A percentile compares a stretch with the other conserved stretches of the same genome.
Conservation (phyloP, 177 flowering plant species). For the Vitis hybrid region DNA sequence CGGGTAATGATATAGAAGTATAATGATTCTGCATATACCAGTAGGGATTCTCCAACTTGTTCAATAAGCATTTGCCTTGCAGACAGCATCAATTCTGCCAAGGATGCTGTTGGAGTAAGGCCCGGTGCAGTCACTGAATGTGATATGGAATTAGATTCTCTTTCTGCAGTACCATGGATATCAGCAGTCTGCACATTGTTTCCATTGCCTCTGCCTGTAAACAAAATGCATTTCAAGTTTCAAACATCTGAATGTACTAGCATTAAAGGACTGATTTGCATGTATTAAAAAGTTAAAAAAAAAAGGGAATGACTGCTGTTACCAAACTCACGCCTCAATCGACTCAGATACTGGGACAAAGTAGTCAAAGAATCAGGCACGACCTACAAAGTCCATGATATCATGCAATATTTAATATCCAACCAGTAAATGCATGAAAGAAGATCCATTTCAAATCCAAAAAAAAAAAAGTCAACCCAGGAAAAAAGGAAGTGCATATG, state of each 20-base stretch:
- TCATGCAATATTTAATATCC: background rate
- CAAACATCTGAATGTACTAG: slow-evolving; percentile 13
- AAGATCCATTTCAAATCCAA: background rate
- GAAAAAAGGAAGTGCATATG: background rate
- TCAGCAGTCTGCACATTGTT: slow-evolving; percentile 28
- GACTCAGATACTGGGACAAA: slow-evolving; percentile 54
- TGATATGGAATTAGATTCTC: slow-evolving; percentile 21
- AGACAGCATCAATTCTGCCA: slow-evolving; percentile 64
- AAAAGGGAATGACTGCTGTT: slow-evolving; percentile 36
- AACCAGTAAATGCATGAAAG: background rate
- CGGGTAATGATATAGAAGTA: background rate
- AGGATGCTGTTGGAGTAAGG: slow-evolving; percentile 62
- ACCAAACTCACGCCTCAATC: slow-evolving; percentile 52
- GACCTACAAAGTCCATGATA: slow-evolving; percentile 40
- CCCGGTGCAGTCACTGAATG: slow-evolving; percentile 32
- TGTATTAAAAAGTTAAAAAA: background rate
- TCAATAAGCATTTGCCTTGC: slow-evolving; percentile 54
- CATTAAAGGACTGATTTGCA: background rate
- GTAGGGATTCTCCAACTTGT: slow-evolving; percentile 51
- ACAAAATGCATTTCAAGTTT: slow-evolving; percentile 2
- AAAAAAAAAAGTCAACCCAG: background rate
- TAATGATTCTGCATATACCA: slow-evolving; percentile 27
- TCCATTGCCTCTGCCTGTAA: slow-evolving; percentile 35
- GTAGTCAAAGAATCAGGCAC: slow-evolving; percentile 81
- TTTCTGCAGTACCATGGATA: slow-evolving; percentile 21